Base-by-base conservation (phyloP, 2,329 filamentous ascomycete species). In the Arthroderma sp. region DNA sequence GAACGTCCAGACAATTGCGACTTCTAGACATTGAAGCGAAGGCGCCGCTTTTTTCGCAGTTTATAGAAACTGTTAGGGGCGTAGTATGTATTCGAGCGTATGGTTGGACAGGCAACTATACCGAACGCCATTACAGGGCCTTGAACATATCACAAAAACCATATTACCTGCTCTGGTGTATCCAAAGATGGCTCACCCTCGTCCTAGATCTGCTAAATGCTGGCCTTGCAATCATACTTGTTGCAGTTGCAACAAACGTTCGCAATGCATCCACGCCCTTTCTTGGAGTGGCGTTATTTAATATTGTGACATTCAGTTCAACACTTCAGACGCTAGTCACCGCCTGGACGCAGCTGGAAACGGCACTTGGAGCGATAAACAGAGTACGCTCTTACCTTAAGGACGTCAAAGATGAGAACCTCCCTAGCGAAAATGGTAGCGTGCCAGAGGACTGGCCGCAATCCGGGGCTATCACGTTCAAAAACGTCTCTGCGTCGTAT, bases 391-490 rank as follows among this genome's bases (percentile, higher is more conserved):
- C 35, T 13, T 56, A 56, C 43, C 15, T 31, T 7, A 1, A 38
- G 25, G 43, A 49, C n/a, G 38, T 56, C 7, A 37, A 56, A 21
- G 39, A 49, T 35, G 55, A 56, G 19, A 54, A 54, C 11, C 51
- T 54, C 7, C 55, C 55, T n/a, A 25, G 23, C 9, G 63, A 66
- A 41, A 55, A 61, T 17, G 52, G 58, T 9, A 19, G 59, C 25
- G 60, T 62, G 25, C 41, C 60, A 38, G 56, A 61, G 41, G 7
- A 59, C 4, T 66, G 64, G 64, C 64, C 64, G n/a, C 9, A 39
- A n/a, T 28, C 21, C 6, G 57, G 57, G 8, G 39, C 35, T 1
- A 56, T 56, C 11, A 47, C 25, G 17, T 56, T 56, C 4, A 37
- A 31, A 15, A 37, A 49, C 25, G 41, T 56, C 6, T 56, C 55